These are phyloP conservation scores for Arachis monticola DNA, from an alignment of 331 rosid genomes.

Conservation along the genomic window DNA sequence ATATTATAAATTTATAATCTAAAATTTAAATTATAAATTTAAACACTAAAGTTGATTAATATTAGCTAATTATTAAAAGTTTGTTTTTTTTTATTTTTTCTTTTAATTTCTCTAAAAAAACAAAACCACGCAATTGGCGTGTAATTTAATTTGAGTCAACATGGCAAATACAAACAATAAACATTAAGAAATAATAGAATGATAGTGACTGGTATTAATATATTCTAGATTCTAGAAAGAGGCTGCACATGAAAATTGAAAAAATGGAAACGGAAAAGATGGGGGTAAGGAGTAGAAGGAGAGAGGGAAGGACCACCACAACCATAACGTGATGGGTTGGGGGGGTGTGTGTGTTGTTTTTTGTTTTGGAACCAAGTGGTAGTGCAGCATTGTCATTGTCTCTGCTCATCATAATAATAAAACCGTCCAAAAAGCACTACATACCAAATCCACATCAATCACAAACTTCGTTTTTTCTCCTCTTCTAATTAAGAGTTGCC, in stretches of 20 bases:
- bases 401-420: neutral
- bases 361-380: neutral
- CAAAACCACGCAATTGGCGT: conserved; percentile 1
- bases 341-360: neutral
- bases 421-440: conserved; percentile 47
- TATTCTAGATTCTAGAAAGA: neutral
- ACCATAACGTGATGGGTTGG: conserved; percentile 28
- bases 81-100: too few species aligned
- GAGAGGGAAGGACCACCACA: conserved; percentile 34
- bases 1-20: too few species aligned
- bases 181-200: neutral
- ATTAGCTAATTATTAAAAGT: too few species aligned
- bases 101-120: neutral
- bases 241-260: conserved; percentile 23
- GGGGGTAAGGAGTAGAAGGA: neutral
- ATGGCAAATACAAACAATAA: neutral
- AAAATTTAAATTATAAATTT: too few species aligned
- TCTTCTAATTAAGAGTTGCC: too few species aligned
- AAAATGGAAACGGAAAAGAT: neutral
- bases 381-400: conserved; percentile 35
- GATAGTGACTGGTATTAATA: conserved; percentile 24
- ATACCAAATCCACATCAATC: conserved; percentile 1
- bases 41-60: too few species aligned
- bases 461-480: too few species aligned
- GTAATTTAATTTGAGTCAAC: conserved; percentile 13